Evolutionary conservation across 768 basidiomycete genomes (phyloP), one percentile per base, ranked within the genome.

Genomic region (Mycena venus): DNA sequence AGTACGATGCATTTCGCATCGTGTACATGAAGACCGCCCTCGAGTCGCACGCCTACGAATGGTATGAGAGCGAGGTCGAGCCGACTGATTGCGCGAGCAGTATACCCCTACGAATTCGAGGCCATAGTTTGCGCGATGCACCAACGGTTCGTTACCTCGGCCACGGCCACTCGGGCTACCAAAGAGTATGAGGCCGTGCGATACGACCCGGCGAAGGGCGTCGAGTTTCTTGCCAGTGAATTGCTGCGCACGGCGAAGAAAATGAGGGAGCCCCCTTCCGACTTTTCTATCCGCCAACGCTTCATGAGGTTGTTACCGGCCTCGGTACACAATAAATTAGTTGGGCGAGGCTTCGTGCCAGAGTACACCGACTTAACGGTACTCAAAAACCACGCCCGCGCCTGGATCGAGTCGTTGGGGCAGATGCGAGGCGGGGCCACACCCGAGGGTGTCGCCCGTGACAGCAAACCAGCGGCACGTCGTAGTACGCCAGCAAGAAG

Each of bases 241-340:
- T 11, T 68, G 14, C 23, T 5, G 0, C 36, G 66, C 8, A 68
- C 66, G 17, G 66, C 51, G 14, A 4, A 19, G 11, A 40, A 42
- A 17, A 68, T 68, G 66, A 4, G 66, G 0, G 38, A 68, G 23
- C 25, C 66, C 1, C 66, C 66, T 1, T 25, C 55, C 10, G 53
- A 58, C 5, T 40, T 68, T 17, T 11, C 53, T 0, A 19, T 68
- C 3, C 34, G 66, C 15, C 66, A 55, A 7, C 34, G 66, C 2
- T 68, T 68, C 38, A 68, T 68, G 66, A 21, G 53, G 2, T 55
- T 68, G 2, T 44, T 68, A 10, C 66, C 66, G 1, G n/a, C 32
- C 23, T 4, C 7, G 11, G 55, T 58, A 14, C 66, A 68, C 27
- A 19, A 68, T 27, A 17, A 40, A 17, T 5, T 68, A 5, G 19